Evolutionary conservation across 129 eudicot genomes (phyloP).

Genomic region (Solidago caesia): DNA sequence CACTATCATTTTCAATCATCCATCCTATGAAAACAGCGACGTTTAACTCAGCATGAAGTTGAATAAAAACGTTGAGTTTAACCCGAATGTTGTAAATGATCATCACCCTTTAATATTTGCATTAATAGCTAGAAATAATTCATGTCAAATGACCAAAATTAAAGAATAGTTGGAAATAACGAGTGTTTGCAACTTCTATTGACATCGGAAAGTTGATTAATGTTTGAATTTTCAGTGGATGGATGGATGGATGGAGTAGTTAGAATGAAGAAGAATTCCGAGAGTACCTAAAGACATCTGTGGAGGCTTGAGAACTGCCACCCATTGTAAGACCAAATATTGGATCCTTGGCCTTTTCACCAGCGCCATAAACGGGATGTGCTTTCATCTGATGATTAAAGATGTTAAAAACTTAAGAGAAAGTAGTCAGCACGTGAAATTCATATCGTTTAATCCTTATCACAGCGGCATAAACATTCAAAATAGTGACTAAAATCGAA

Average conservation of each 20-base stretch:
- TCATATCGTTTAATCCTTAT: neutral
- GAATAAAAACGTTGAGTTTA: neutral
- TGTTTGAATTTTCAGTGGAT: constrained; percentile 14
- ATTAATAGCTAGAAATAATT: no score
- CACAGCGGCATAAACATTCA: no score
- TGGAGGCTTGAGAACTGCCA: constrained; percentile 78
- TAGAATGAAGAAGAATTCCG: constrained; percentile 11
- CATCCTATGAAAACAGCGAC: constrained; percentile 21
- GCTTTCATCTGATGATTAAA: constrained; percentile 73
- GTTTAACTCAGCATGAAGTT: constrained; percentile 21
- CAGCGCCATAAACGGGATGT: constrained; percentile 73
- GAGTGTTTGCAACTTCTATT: neutral
- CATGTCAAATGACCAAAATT: neutral
- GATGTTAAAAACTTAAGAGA: constrained; percentile 2
- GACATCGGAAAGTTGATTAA: constrained; percentile 6
- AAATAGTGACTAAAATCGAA: no score
- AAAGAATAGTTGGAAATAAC: neutral
- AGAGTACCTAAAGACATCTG: constrained; percentile 81
- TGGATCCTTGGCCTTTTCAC: constrained; percentile 97
- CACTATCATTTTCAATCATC: constrained; percentile 24
- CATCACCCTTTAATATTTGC: neutral
- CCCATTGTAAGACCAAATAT: constrained; percentile 90
- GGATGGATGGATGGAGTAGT: constrained; percentile 16
- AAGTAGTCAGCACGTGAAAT: neutral
- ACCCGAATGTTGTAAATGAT: constrained; percentile 2